phyloP scores from a whole-genome alignment of 78 protist genomes.

The Planoprotostelium fungivorum region DNA sequence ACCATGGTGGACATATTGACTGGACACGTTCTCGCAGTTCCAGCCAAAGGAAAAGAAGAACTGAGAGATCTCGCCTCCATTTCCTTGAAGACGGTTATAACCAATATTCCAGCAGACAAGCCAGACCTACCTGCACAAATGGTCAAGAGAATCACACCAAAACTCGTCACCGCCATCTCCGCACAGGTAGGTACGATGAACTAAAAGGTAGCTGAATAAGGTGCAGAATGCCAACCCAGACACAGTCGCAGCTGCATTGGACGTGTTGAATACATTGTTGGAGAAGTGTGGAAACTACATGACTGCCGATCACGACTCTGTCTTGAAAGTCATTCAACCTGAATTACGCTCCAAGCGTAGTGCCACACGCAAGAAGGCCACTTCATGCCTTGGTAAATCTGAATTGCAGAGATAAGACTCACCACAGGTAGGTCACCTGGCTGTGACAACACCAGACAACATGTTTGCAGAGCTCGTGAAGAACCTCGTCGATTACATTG shows the following conservation, averaged over 20 bases:
- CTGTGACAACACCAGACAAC: constrained; percentile 45
- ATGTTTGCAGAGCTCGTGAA: constrained; percentile 44
- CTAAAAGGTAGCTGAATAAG: background rate
- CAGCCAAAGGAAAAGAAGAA: constrained; percentile 41
- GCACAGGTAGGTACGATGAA: background rate
- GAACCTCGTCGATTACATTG: constrained; percentile 34
- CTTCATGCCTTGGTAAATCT: constrained; percentile 35
- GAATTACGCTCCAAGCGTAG: constrained; percentile 27
- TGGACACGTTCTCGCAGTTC: constrained; percentile 16
- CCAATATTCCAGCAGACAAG: constrained; percentile 31
- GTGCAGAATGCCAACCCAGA: constrained; percentile 38
- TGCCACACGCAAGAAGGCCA: constrained; percentile 55
- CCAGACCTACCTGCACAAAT: constrained; percentile 26
- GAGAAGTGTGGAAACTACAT: constrained; percentile 35
- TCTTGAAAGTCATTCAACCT: constrained; percentile 44
- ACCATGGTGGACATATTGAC: constrained; percentile 25
- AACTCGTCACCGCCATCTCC: constrained; percentile 25
- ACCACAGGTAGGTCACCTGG: constrained; percentile 2
- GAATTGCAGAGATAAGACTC: background rate
- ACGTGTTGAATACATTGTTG: constrained; percentile 43
- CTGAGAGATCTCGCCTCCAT: constrained; percentile 48
- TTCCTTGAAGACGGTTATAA: constrained; percentile 52
- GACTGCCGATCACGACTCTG: constrained; percentile 28
- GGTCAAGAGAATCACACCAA: constrained; percentile 39
- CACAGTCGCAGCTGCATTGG: constrained; percentile 37